phyloP scores from a whole-genome alignment of 2,329 filamentous ascomycete genomes.

The Anisogramma anomala region DNA sequence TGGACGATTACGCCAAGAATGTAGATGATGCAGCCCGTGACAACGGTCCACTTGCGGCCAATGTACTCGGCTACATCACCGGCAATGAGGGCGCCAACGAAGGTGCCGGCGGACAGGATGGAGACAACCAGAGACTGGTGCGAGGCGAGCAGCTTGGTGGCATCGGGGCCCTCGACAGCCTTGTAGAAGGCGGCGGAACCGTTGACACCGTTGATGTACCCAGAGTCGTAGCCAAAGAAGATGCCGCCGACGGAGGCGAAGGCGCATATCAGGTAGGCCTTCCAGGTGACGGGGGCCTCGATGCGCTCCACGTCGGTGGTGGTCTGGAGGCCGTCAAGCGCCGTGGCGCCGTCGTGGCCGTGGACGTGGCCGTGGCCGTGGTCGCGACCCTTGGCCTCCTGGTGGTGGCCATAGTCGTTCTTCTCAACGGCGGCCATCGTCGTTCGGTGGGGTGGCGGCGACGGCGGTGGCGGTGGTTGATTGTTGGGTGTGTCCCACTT shows the following conservation, averaged over 20 bases:
- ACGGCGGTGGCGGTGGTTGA: no score
- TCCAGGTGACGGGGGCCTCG: conserved; percentile 57
- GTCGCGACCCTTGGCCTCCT: conserved; percentile 4
- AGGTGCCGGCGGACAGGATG: conserved; percentile 67
- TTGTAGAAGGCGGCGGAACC: conserved; percentile 40
- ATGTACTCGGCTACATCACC: conserved; percentile 67
- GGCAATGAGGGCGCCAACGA: conserved; percentile 66
- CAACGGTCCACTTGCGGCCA: conserved; percentile 61
- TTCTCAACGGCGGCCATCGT: not conserved
- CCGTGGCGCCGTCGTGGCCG: conserved; percentile 1
- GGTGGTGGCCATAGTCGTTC: conserved; percentile 8
- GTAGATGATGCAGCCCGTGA: conserved; percentile 62
- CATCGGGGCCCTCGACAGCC: conserved; percentile 34
- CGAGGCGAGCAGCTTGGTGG: conserved; percentile 26
- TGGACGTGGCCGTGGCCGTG: not conserved
- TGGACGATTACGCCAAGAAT: conserved; percentile 56
- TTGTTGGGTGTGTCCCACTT: not conserved
- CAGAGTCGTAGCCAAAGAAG: conserved; percentile 71
- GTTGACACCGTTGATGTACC: conserved; percentile 59
- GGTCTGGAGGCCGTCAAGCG: conserved; percentile 25
- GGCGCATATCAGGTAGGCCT: conserved; percentile 58
- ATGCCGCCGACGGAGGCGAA: conserved; percentile 63
- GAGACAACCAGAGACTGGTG: conserved; percentile 53
- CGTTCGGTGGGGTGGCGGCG: no score
- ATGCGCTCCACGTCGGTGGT: conserved; percentile 45